These are phyloP conservation scores for Aspergillus clavatus DNA, from an alignment of 2,329 filamentous ascomycete genomes.

Conservation along the genomic window DNA sequence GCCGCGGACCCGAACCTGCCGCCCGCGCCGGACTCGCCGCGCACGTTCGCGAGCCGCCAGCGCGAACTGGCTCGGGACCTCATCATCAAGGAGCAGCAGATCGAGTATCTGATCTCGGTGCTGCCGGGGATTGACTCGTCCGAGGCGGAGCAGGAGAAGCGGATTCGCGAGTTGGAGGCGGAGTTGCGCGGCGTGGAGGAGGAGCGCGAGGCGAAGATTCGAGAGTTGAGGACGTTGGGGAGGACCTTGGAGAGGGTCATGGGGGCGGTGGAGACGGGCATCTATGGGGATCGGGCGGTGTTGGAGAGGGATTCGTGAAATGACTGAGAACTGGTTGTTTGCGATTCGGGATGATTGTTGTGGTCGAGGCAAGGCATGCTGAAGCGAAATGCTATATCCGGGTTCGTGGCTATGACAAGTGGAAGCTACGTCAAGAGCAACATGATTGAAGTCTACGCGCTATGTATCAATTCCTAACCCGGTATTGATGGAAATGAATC, in stretches of 20 bases:
- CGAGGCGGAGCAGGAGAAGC: constrained; percentile 42
- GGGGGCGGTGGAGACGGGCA: constrained; percentile 35
- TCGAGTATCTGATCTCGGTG: constrained; percentile 45
- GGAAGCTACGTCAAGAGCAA: too few relatives aligned
- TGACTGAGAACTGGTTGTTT: too few relatives aligned
- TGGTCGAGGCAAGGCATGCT: too few relatives aligned
- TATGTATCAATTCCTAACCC: neutral
- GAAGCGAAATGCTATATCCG: too few relatives aligned
- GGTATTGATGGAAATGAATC: neutral
- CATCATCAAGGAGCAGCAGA: constrained; percentile 48
- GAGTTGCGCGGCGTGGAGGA: constrained; percentile 43
- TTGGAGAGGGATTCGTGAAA: neutral
- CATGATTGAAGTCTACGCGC: too few relatives aligned
- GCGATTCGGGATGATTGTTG: too few relatives aligned
- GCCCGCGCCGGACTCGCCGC: constrained; percentile 38
- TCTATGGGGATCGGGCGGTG: constrained; percentile 25
- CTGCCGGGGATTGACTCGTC: constrained; percentile 44
- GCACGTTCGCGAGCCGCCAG: constrained; percentile 42
- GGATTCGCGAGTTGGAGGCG: constrained; percentile 40
- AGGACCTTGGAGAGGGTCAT: constrained; percentile 41
- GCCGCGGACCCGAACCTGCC: constrained; percentile 25
- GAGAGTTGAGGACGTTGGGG: constrained; percentile 40
- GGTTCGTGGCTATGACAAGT: too few relatives aligned
- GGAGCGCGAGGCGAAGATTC: constrained; percentile 38
- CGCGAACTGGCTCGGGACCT: constrained; percentile 46